A percentile compares a stretch with the other conserved stretches of the same genome.
These are phyloP conservation scores for Fusarium longipes DNA, from an alignment of 2,329 filamentous ascomycete species.

Conservation along the genomic window DNA sequence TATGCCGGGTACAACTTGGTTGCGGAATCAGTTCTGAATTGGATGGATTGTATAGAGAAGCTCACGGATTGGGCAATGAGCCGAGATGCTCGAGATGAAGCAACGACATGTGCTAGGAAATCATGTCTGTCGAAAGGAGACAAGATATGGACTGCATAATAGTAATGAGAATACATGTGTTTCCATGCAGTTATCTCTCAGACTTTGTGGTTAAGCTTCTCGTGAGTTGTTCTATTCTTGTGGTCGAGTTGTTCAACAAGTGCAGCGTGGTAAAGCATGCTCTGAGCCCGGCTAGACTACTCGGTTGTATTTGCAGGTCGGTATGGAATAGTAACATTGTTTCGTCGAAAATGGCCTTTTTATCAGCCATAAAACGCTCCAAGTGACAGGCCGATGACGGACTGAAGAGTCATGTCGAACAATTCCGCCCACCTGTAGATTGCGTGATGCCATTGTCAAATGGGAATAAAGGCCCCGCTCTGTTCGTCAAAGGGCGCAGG, in stretches of 20 bases:
- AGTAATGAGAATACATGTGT: constrained; percentile 42
- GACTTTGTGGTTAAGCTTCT: not conserved
- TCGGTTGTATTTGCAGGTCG: not conserved
- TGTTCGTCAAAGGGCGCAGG: constrained; percentile 18
- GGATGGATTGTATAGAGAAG: constrained; percentile 14
- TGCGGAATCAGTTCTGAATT: constrained; percentile 20
- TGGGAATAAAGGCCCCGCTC: constrained; percentile 24
- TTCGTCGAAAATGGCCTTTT: not conserved
- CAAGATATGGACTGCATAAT: constrained; percentile 41
- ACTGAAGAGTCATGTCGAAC: not conserved
- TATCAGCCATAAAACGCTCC: not conserved
- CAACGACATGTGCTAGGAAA: constrained; percentile 8
- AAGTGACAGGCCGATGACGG: constrained; percentile 35
- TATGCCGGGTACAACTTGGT: constrained; percentile 32
- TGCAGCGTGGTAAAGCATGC: not conserved
- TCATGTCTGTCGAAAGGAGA: constrained; percentile 25
- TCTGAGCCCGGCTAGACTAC: not conserved
- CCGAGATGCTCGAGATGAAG: constrained; percentile 9
- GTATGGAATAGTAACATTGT: not conserved
- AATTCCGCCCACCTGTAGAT: constrained; percentile 20
- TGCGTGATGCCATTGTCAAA: constrained; percentile 33
- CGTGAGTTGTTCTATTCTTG: not conserved
- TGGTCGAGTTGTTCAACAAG: not conserved
- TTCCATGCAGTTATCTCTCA: constrained; percentile 1
- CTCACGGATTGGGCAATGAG: not conserved